These are phyloP conservation scores for Trichoderma orchidacearum DNA, from an alignment of 495 filamentous ascomycete genomes.

Conservation along the genomic window DNA sequence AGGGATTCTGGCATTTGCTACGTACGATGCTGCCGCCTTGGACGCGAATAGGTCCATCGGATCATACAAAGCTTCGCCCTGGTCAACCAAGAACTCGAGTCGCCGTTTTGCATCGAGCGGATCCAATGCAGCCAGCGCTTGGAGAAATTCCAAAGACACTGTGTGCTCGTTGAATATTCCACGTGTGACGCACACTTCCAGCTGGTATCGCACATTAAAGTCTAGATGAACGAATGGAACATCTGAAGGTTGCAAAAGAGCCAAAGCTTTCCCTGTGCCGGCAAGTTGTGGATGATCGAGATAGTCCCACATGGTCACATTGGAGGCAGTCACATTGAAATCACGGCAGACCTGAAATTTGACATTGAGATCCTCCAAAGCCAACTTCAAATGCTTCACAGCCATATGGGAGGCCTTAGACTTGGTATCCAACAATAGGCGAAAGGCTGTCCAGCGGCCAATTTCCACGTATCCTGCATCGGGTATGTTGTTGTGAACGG, in stretches of 20 bases:
- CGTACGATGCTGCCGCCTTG: slow-evolving; percentile 26
- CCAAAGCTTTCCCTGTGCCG: background rate
- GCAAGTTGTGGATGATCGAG: slow-evolving; percentile 27
- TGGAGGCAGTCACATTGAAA: background rate
- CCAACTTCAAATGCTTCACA: slow-evolving; percentile 22
- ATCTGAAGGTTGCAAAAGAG: slow-evolving; percentile 6
- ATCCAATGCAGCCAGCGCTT: slow-evolving; percentile 37
- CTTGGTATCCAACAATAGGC: slow-evolving; percentile 30
- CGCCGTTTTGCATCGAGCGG: slow-evolving; percentile 19
- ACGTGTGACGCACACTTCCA: slow-evolving; percentile 82
- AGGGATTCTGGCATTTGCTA: slow-evolving; percentile 42
- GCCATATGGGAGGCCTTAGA: background rate
- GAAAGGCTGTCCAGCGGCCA: slow-evolving; percentile 63
- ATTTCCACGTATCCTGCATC: slow-evolving; percentile 54
- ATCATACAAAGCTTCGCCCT: slow-evolving; percentile 45
- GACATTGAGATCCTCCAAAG: slow-evolving; percentile 67
- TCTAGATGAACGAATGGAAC: slow-evolving; percentile 34
- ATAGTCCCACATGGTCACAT: slow-evolving; percentile 38
- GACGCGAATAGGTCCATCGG: slow-evolving; percentile 63
- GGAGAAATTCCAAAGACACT: slow-evolving; percentile 50
- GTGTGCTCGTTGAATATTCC: slow-evolving; percentile 68
- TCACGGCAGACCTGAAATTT: background rate
- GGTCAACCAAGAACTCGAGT: slow-evolving; percentile 24
- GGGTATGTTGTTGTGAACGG: background rate
- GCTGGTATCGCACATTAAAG: slow-evolving; percentile 72